Evolutionary conservation across 805 yeast genomes (phyloP).

Genomic region (Wickerhamiella vanderwaltii): DNA sequence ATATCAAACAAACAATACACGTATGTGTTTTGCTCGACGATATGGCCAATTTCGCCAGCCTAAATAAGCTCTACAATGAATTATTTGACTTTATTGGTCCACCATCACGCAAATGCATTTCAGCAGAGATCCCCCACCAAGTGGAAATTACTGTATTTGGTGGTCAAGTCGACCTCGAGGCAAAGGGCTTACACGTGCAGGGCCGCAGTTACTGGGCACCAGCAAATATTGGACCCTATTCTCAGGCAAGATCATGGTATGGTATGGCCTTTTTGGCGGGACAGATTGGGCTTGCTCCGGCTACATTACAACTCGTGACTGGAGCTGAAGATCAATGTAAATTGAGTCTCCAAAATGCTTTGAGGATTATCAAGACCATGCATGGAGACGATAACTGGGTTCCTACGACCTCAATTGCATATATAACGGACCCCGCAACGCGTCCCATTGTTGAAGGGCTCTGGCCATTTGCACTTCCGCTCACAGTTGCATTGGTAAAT

Average conservation of each 20-base stretch:
- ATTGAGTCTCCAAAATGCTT: constrained; percentile 64
- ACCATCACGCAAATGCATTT: constrained; percentile 81
- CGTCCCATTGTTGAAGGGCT: constrained; percentile 7
- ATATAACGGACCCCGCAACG: constrained; percentile 31
- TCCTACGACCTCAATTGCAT: constrained; percentile 40
- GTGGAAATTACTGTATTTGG: constrained; percentile 54
- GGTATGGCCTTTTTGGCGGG: constrained; percentile 65
- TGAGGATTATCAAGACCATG: constrained; percentile 46
- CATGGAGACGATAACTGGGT: constrained; percentile 31
- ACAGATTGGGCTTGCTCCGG: constrained; percentile 77
- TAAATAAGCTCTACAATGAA: constrained; percentile 49
- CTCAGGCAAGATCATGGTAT: constrained; percentile 56
- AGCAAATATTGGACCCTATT: constrained; percentile 94
- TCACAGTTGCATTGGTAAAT: constrained; percentile 19
- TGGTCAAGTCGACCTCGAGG: constrained; percentile 11
- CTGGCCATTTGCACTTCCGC: constrained; percentile 14
- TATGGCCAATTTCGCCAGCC: constrained; percentile 49
- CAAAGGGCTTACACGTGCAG: constrained; percentile 70
- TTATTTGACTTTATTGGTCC: constrained; percentile 55
- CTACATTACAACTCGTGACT: constrained; percentile 41
- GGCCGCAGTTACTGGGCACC: constrained; percentile 98
- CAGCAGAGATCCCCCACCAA: constrained; percentile 37
- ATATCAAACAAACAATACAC: constrained; percentile 2
- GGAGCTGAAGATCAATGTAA: constrained; percentile 31
- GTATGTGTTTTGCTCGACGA: constrained; percentile 35